A percentile compares a stretch with the other conserved stretches of the same genome.
Evolutionary conservation across 2,329 filamentous ascomycete genomes (phyloP).

Genomic region (Pseudopyricularia javanii): DNA sequence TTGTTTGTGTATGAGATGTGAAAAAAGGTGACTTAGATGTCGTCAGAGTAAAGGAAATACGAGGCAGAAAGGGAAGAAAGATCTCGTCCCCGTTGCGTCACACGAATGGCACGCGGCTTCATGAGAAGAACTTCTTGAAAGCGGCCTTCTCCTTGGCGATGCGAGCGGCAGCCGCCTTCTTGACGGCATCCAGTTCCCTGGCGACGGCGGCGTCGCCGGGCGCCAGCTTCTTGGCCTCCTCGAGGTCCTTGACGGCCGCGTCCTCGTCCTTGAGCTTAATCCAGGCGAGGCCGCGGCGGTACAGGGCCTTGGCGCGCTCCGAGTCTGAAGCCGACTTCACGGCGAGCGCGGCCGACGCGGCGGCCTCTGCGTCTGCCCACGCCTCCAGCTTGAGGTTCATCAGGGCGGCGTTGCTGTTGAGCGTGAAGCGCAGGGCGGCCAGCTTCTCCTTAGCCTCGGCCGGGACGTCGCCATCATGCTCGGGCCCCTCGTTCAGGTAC

Average conservation of each 20-base stretch:
- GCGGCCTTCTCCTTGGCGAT: conserved; percentile 83
- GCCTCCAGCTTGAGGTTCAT: conserved; percentile 69
- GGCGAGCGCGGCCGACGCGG: conserved; percentile 62
- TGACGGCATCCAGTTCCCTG: conserved; percentile 66
- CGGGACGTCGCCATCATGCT: conserved; percentile 53
- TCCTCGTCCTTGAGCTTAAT: conserved; percentile 77
- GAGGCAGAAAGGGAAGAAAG: no score
- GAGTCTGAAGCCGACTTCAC: conserved; percentile 44
- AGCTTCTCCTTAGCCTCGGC: conserved; percentile 55
- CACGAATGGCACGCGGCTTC: conserved; percentile 6
- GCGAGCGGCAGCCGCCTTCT: conserved; percentile 60
- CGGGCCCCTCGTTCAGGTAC: conserved; percentile 77
- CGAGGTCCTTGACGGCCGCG: conserved; percentile 59
- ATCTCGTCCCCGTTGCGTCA: no score
- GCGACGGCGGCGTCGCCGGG: conserved; percentile 65
- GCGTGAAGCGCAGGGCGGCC: conserved; percentile 63
- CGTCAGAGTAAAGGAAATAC: no score
- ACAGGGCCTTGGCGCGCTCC: conserved; percentile 83
- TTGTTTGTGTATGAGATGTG: no score
- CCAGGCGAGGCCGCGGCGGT: conserved; percentile 67
- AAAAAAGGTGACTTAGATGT: no score
- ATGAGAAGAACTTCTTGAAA: conserved; percentile 93
- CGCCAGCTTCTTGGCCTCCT: conserved; percentile 61
- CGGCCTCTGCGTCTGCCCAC: conserved; percentile 58
- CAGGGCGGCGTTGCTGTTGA: conserved; percentile 82